These are phyloP conservation scores for Xylaria multiplex DNA, from an alignment of 2,329 filamentous ascomycete genomes.

Conservation along the genomic window DNA sequence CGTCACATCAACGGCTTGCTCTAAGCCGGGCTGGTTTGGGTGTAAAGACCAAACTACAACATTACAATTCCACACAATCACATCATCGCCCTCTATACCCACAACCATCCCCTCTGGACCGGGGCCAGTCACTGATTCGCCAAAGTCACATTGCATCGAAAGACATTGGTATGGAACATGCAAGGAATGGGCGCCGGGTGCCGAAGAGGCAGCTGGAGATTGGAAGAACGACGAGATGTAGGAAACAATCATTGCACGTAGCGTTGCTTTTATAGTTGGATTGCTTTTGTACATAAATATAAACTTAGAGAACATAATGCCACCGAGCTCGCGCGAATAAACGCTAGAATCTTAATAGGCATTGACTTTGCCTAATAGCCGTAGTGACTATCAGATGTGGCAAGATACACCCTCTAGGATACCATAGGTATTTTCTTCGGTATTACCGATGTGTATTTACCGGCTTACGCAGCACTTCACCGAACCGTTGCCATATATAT, in stretches of 20 bases:
- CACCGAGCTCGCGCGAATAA: conserved; percentile 5
- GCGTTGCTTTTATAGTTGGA: conserved; percentile 21
- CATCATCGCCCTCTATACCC: conserved; percentile 43
- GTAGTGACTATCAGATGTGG: not conserved
- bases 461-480: not conserved
- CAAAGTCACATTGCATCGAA: conserved; percentile 41
- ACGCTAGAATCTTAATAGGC: not conserved
- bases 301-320: conserved; percentile 22
- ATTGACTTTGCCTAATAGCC: not conserved
- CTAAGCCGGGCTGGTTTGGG: conserved; percentile 72
- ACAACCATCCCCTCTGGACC: conserved; percentile 32
- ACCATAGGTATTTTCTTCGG: not conserved
- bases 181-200: conserved; percentile 41
- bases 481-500: not conserved
- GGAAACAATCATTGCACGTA: not conserved
- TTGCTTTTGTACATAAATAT: conserved; percentile 29
- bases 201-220: conserved; percentile 5
- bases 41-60: conserved; percentile 60
- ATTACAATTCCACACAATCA: conserved; percentile 41
- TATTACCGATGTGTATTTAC: not conserved
- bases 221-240: conserved; percentile 46
- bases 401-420: not conserved
- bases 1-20: conserved; percentile 58
- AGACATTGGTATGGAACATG: conserved; percentile 47
- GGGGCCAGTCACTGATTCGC: conserved; percentile 25